phyloP scores from a whole-genome alignment of 2,329 filamentous ascomycete genomes.

The Coniochaeta pulveracea region DNA sequence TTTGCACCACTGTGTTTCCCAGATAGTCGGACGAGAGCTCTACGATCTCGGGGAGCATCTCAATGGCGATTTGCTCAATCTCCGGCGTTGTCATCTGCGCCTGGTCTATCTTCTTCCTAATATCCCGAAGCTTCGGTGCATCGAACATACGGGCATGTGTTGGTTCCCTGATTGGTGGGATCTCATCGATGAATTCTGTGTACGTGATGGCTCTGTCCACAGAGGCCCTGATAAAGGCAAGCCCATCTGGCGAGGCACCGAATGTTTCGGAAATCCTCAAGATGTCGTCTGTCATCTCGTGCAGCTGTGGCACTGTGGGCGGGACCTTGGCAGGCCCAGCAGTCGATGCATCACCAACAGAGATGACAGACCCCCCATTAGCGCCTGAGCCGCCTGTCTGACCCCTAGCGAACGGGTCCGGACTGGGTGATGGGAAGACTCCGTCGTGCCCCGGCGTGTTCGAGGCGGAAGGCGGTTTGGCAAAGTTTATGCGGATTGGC shows the following conservation, averaged over 20 bases:
- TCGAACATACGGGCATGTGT: slow-evolving; percentile 84
- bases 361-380: too few relatives aligned
- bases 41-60: slow-evolving; percentile 94
- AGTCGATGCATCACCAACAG: slow-evolving; percentile 20
- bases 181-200: slow-evolving; percentile 64
- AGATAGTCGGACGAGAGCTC: slow-evolving; percentile 93
- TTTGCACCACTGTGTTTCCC: slow-evolving; percentile 98
- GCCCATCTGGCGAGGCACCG: slow-evolving; percentile 72
- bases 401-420: slow-evolving; percentile 63
- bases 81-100: slow-evolving; percentile 75
- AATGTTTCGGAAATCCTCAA: slow-evolving; percentile 79
- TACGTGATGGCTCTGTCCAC: slow-evolving; percentile 70
- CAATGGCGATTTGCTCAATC: slow-evolving; percentile 82
- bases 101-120: slow-evolving; percentile 95
- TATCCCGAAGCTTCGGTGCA: slow-evolving; percentile 87
- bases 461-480: slow-evolving; percentile 85
- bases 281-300: slow-evolving; percentile 74
- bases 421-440: slow-evolving; percentile 80
- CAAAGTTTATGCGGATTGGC: slow-evolving; percentile 91
- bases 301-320: slow-evolving; percentile 59
- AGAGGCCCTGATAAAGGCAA: slow-evolving; percentile 56
- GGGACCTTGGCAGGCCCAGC: slow-evolving; percentile 27
- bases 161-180: slow-evolving; percentile 80
- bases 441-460: slow-evolving; percentile 84
- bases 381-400: slow-evolving; percentile 28